These are phyloP conservation scores for Lasiodiplodia citricola DNA, from an alignment of 2,329 filamentous ascomycete genomes.

Conservation along the genomic window DNA sequence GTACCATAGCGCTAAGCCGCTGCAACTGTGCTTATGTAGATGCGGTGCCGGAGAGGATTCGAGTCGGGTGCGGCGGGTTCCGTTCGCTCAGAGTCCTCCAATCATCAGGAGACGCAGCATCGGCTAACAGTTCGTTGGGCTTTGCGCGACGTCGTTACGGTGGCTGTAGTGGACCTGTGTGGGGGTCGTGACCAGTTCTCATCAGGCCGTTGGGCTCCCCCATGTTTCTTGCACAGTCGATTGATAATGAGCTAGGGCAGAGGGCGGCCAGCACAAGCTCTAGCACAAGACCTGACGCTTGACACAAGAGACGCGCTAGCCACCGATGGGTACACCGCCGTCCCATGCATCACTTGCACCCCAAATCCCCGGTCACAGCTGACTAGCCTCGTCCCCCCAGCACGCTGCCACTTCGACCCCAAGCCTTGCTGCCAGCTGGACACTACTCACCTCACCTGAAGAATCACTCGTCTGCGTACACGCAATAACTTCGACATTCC, in stretches of 20 bases:
- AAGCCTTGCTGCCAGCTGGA: background rate
- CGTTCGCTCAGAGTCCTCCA: background rate
- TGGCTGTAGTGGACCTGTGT: background rate
- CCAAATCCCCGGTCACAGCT: background rate
- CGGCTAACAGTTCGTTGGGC: background rate
- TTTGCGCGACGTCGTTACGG: background rate
- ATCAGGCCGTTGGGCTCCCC: background rate
- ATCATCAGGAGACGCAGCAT: background rate
- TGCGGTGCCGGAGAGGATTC: background rate
- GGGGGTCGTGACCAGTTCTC: background rate
- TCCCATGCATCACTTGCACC: background rate
- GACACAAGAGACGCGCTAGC: background rate
- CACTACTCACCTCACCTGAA: background rate
- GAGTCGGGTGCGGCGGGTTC: background rate
- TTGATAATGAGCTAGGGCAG: background rate
- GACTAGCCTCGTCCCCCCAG: background rate
- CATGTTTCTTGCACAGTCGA: background rate
- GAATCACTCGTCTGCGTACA: background rate
- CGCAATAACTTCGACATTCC: background rate
- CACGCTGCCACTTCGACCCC: background rate
- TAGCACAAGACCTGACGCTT: background rate
- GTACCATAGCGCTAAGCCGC: background rate
- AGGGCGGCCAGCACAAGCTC: background rate
- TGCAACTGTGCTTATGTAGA: background rate
- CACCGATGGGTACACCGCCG: background rate